A percentile compares a stretch with the other conserved stretches of the same genome.
Conservation (phyloP, 768 basidiomycete genomes). For the Pleurotus djamor region DNA sequence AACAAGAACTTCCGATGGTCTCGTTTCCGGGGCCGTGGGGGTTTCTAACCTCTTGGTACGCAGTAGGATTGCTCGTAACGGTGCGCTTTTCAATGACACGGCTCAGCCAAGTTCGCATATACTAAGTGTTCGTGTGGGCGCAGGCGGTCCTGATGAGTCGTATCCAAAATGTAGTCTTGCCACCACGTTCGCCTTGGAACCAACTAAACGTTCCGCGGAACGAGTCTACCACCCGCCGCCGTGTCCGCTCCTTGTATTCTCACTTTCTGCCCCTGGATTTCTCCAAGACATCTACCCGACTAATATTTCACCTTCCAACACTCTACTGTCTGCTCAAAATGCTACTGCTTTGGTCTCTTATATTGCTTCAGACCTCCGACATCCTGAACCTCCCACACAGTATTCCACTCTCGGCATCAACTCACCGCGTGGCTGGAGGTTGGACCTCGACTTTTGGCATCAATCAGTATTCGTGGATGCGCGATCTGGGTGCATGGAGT, state of each 20-base stretch:
- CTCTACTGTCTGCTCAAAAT: conserved; percentile 58
- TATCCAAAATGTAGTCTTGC: conserved; percentile 77
- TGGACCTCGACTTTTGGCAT: not conserved
- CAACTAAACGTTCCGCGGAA: conserved; percentile 13
- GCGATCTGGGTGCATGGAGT: conserved; percentile 41
- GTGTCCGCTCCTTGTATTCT: conserved; percentile 26
- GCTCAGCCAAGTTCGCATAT: not conserved
- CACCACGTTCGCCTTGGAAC: conserved; percentile 39
- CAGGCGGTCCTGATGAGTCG: conserved; percentile 72
- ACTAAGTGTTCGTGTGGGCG: not conserved
- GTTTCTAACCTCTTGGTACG: conserved; percentile 75
- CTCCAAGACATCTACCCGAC: conserved; percentile 54
- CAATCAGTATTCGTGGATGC: conserved; percentile 20
- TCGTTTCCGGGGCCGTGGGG: conserved; percentile 62
- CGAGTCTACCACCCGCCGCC: conserved; percentile 15
- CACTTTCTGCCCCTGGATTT: conserved; percentile 65
- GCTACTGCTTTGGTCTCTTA: conserved; percentile 54
- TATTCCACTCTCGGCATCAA: not conserved
- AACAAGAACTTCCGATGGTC: not conserved
- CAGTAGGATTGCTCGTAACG: conserved; percentile 64
- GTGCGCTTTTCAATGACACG: conserved; percentile 29
- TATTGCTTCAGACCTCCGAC: conserved; percentile 56
- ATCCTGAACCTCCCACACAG: conserved; percentile 14
- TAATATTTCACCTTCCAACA: conserved; percentile 60
- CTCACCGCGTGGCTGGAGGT: too few relatives aligned